Conservation (phyloP, 352 stramenopile species). For the Phytophthora tentaculata region DNA sequence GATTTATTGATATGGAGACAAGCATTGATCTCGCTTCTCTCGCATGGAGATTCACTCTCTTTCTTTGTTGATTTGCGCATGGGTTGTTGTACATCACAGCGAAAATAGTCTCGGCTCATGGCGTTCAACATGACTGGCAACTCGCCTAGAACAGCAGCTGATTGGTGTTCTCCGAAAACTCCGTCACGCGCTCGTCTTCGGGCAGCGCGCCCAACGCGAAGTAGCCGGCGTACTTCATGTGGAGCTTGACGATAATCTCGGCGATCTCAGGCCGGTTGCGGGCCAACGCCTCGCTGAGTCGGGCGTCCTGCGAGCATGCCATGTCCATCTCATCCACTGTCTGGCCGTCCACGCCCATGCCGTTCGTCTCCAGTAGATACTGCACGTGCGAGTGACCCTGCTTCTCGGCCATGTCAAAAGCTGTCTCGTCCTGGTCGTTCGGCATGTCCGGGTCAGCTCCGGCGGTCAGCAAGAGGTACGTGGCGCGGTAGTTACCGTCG, state of each 20-base stretch:
- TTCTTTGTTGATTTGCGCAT: conserved; percentile 29
- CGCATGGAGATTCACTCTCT: conserved; percentile 29
- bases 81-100: conserved; percentile 31
- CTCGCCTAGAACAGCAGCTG: conserved; percentile 37
- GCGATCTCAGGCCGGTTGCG: conserved; percentile 72
- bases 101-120: conserved; percentile 13
- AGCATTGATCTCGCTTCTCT: conserved; percentile 26
- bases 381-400: conserved; percentile 75
- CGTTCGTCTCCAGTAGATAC: conserved; percentile 84
- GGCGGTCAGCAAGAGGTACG: conserved; percentile 82
- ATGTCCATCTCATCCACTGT: conserved; percentile 68
- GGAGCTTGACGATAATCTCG: conserved; percentile 79
- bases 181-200: conserved; percentile 56
- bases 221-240: conserved; percentile 76
- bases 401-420: conserved; percentile 76
- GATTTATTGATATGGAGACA: conserved; percentile 43
- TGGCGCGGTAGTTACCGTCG: conserved; percentile 78
- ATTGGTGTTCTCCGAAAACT: conserved; percentile 53
- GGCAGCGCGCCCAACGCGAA: conserved; percentile 63
- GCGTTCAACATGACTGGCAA: conserved; percentile 18
- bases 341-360: conserved; percentile 60
- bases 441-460: conserved; percentile 87
- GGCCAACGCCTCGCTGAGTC: conserved; percentile 64
- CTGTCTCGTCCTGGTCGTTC: conserved; percentile 79
- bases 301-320: conserved; percentile 64